phyloP scores from a whole-genome alignment of 106 monocot species.

The Dendrobium chrysotoxum region DNA sequence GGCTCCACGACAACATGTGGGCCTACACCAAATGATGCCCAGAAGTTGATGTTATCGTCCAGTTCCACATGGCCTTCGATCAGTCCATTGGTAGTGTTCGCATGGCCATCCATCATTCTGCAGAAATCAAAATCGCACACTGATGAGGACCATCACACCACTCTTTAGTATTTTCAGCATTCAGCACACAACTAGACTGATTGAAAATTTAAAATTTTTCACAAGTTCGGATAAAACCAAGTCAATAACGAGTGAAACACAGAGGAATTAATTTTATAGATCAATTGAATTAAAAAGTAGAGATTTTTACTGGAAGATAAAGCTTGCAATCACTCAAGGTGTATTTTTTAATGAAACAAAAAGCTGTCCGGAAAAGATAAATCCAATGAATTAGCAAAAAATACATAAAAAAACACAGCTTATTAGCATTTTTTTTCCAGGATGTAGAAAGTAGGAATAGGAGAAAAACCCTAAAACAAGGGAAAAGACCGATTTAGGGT shows the following conservation, averaged over 20 bases:
- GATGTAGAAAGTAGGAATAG: not conserved
- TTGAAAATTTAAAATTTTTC: no score
- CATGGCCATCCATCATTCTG: conserved; percentile 34
- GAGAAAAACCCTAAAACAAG: not conserved
- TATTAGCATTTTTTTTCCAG: no score
- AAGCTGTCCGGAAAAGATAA: not conserved
- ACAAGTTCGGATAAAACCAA: not conserved
- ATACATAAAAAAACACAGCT: not conserved
- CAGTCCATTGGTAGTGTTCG: conserved; percentile 27
- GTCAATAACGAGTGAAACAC: not conserved
- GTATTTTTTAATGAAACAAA: not conserved
- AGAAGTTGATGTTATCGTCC: conserved; percentile 68
- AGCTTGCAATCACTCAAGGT: conserved; percentile 3
- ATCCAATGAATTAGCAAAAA: not conserved
- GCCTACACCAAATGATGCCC: conserved; percentile 52
- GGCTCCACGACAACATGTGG: conserved; percentile 43
- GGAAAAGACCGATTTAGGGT: conserved; percentile 3
- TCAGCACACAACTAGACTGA: not conserved
- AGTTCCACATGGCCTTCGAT: conserved; percentile 46
- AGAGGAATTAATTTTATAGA: not conserved
- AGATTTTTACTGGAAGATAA: not conserved
- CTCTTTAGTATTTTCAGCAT: not conserved
- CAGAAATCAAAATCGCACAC: not conserved
- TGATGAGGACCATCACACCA: not conserved
- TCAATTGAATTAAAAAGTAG: not conserved